Base-by-base conservation (phyloP, 2,329 filamentous ascomycete genomes). In the Nothopassalora personata region DNA sequence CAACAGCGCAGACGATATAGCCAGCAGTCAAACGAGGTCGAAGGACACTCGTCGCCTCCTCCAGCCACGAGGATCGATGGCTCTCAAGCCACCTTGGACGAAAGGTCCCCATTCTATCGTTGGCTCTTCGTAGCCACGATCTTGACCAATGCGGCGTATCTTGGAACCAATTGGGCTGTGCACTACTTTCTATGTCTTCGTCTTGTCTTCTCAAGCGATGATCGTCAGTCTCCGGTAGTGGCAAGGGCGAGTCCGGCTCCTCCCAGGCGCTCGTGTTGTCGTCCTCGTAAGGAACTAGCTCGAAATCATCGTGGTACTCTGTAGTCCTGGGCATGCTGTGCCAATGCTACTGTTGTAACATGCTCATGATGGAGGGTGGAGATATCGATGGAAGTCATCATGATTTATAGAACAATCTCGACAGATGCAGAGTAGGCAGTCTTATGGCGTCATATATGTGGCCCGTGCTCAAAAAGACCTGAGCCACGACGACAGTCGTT, bases 171-270 rank as follows among this genome's bases (percentile, higher is more conserved):
- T 55, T 52, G 18, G 59, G 62, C 46, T 49, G 46, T 49, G 23
- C 19, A 28, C 36, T 8, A 28, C 36, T 8, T 13, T 51, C 49
- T 31, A 34, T 19, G 28, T 31, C 30, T 9, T 31, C 27, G 30
- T 30, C n/a, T 5, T 47, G 18, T 46, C 28, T 31, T 31, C 39
- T 45, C 34, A 31, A 8, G 4, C 11, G 43, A 18, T 54, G 13
- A 6, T 43, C 28, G 11, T 60, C 52, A 31, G n/a, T n/a, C 23
- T 50, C 30, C 13, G 60, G 51, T 28, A 50, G 30, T 36, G 59
- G 59, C 7, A 64, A 33, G 8, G 62, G 55, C 27, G 51, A 55
- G 36, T 64, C 62, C 31, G 62, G 60, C 48, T 64, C 62, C 13
- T 62, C 62, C 28, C 30, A 39, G 19, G 54, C 49, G 34, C 45